Evolutionary conservation across 306 rosid genomes (phyloP), one percentile per base, ranked within the genome.

Genomic region (Rosa rugosa): DNA sequence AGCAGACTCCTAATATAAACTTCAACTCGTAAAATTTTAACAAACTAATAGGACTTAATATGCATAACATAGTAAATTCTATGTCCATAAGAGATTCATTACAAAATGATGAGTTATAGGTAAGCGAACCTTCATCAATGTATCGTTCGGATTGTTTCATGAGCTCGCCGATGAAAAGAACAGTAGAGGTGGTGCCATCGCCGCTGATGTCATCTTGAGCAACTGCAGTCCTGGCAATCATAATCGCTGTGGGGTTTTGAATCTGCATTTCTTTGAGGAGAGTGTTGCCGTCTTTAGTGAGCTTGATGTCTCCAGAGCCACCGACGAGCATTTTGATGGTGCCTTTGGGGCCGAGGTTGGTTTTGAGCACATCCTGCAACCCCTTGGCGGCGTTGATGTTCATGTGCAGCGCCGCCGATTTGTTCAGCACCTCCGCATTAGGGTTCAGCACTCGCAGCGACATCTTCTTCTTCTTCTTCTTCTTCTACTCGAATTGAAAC

Each of bases 361-460:
- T 81, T 77, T 93, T 91, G 86, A 93, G 99, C 17, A 95, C 99
- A 75, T 95, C 99, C 56, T 91, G 97, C 69, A 95, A 85, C 49
- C 98, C 98, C 87, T 95, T 95, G 69, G 99, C 99, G 74, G 98
- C 99, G 79, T 95, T 93, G 92, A 90, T 93, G 87, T 93, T 95
- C 97, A 91, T 93, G 77, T 95, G 97, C 36, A 95, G 88, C 22
- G 99, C 99, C 69, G 94, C 98, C 73, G 98, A 91, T 89, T 95
- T 95, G 94, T 91, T 93, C 34, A 95, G 91, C n/a, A 95, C 98
- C 85, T 95, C 98, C 0, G 99, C 99, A 75, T 93, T 95, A 63
- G 98, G 97, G 85, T 95, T 95, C 78, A 95, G 80, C 5, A 82
- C 87, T 85, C 93, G 84, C 56, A 93, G 72, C 47, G 99, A 90